phyloP scores from a whole-genome alignment of 2,329 filamentous ascomycete genomes.

The Chrysoporthe austroafricana region DNA sequence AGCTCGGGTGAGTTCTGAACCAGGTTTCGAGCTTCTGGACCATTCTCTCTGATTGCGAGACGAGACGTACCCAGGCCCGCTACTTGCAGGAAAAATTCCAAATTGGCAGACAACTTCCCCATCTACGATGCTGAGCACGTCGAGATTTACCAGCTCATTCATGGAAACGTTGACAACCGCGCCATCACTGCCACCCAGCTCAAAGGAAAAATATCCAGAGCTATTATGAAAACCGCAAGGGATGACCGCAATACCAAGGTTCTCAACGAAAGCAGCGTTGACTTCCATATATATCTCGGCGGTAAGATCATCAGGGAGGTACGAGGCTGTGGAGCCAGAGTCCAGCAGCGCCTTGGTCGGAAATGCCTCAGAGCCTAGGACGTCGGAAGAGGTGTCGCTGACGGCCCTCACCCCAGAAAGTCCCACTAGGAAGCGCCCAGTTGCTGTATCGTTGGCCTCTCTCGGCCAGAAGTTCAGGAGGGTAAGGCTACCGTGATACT shows the following conservation, averaged over 20 bases:
- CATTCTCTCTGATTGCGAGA: too few species aligned
- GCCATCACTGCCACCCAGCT: not conserved
- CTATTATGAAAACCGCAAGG: not conserved
- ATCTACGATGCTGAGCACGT: slow-evolving; percentile 37
- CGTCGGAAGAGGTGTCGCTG: not conserved
- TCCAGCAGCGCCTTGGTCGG: not conserved
- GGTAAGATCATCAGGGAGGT: not conserved
- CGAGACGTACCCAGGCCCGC: not conserved
- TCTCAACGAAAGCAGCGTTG: not conserved
- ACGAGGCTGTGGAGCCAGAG: not conserved
- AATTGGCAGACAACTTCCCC: slow-evolving; percentile 52
- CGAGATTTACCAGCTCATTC: not conserved
- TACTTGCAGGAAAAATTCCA: slow-evolving; percentile 37
- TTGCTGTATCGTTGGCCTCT: slow-evolving; percentile 35
- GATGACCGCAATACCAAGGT: not conserved
- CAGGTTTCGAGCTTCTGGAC: too few species aligned
- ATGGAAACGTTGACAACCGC: slow-evolving; percentile 6
- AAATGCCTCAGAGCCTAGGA: not conserved
- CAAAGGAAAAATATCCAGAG: not conserved
- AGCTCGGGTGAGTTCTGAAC: too few species aligned
- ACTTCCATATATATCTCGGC: not conserved
- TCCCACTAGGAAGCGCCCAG: not conserved
- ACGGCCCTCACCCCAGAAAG: not conserved
- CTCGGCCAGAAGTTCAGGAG: not conserved
- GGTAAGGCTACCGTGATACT: not conserved